Evolutionary conservation across 1,139 yeast species (phyloP).

Genomic region (Pichia sp.): DNA sequence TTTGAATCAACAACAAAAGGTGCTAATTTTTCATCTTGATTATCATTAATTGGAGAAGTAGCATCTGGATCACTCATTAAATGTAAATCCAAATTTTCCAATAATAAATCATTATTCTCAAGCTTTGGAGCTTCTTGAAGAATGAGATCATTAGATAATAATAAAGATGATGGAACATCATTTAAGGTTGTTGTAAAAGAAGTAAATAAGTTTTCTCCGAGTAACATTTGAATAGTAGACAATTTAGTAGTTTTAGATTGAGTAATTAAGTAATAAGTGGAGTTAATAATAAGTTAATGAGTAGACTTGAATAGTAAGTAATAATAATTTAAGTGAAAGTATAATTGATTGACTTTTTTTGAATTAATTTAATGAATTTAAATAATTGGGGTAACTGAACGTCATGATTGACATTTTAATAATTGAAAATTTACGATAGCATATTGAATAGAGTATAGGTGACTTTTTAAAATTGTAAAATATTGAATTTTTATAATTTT

Average conservation of each 20-base stretch:
- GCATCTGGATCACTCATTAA: constrained; percentile 2
- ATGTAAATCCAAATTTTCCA: constrained; percentile 11
- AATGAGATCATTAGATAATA: constrained; percentile 5
- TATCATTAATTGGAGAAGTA: constrained; percentile 7
- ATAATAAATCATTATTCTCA: constrained; percentile 6
- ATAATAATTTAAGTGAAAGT: too few species aligned
- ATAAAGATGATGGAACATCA: constrained; percentile 2
- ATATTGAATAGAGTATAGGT: too few species aligned
- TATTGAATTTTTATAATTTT: too few species aligned
- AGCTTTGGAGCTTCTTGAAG: constrained; percentile 13
- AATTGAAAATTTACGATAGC: background rate
- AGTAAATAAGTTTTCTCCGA: constrained; percentile 40
- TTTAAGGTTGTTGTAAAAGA: constrained; percentile 28
- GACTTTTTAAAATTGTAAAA: too few species aligned
- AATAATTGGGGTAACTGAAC: background rate
- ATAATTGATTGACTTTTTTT: too few species aligned
- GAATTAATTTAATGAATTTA: background rate
- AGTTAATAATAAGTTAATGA: background rate
- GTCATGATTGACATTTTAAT: background rate
- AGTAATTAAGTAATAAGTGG: constrained; percentile 1
- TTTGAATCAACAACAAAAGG: constrained; percentile 53
- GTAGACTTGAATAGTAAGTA: too few species aligned
- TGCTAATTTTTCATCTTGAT: constrained; percentile 25
- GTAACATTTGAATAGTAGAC: too few species aligned
- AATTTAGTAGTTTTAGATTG: constrained; percentile 14